Percentiles rank a stretch among this genome's conserved stretches.
Conservation (phyloP, 176 grass and related monocot genomes). For the Carex cristatella region DNA sequence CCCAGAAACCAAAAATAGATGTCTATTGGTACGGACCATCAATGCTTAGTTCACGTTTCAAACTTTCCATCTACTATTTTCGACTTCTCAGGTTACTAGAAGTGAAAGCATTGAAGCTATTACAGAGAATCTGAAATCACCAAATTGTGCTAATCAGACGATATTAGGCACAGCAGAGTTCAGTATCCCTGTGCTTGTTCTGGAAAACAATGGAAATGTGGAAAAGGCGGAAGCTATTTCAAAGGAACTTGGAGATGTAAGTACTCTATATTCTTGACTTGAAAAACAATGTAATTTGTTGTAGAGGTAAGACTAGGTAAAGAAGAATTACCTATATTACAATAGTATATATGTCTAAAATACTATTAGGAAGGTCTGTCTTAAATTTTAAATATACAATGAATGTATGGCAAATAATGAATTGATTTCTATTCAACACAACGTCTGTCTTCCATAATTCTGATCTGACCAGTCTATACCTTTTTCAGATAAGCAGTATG, state of each 20-base stretch:
- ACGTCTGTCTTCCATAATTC: background rate
- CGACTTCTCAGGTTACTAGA: conserved; percentile 37
- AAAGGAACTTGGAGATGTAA: conserved; percentile 91
- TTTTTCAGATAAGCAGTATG: conserved; percentile 71
- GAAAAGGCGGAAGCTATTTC: conserved; percentile 81
- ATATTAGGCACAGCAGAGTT: conserved; percentile 49
- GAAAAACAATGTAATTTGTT: background rate
- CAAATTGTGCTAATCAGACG: conserved; percentile 20
- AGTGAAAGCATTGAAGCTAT: conserved; percentile 40
- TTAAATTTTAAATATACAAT: background rate
- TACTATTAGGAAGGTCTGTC: background rate
- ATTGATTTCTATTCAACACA: background rate
- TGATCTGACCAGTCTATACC: conserved; percentile 18
- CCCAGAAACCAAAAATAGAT: background rate
- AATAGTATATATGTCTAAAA: background rate
- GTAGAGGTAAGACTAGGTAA: background rate
- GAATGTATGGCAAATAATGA: background rate
- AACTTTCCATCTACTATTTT: conserved; percentile 26
- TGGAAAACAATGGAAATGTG: conserved; percentile 73
- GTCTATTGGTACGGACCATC: background rate
- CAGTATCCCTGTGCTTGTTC: conserved; percentile 46
- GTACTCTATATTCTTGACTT: conserved; percentile 35
- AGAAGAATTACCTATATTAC: background rate
- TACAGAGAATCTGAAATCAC: conserved; percentile 32
- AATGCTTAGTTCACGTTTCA: conserved; percentile 5